phyloP scores from a whole-genome alignment of 306 rosid genomes.

The Echinosophora koreensis region DNA sequence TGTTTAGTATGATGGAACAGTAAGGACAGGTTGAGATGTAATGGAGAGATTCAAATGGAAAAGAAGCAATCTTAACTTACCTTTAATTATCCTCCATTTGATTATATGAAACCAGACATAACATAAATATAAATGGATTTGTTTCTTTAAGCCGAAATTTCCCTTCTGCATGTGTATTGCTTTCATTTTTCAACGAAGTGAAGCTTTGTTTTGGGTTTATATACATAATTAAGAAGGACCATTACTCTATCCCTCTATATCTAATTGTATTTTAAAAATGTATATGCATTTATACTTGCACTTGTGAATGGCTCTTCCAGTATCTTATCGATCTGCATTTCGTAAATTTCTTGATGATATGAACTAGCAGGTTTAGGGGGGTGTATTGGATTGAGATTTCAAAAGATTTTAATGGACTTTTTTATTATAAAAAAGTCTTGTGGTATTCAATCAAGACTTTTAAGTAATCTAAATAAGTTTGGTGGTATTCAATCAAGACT shows the following conservation, averaged over 20 bases:
- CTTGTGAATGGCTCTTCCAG: background rate
- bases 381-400: too few species aligned
- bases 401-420: too few species aligned
- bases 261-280: background rate
- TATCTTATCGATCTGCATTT: background rate
- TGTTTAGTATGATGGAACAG: background rate
- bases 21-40: background rate
- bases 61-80: background rate
- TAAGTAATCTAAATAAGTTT: too few species aligned
- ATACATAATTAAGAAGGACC: background rate
- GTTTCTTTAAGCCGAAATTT: background rate
- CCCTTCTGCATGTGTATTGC: background rate
- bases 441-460: too few species aligned
- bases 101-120: background rate
- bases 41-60: background rate
- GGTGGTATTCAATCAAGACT: too few species aligned
- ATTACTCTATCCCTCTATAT: background rate
- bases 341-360: background rate
- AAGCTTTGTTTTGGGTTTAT: slow-evolving; percentile 1
- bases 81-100: background rate
- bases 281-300: background rate
- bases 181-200: background rate
- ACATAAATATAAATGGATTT: background rate
- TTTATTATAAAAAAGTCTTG: too few species aligned
- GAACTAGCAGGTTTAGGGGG: slow-evolving; percentile 14